Conservation (phyloP, 441 rosid species). For the Mallotus repandus region DNA sequence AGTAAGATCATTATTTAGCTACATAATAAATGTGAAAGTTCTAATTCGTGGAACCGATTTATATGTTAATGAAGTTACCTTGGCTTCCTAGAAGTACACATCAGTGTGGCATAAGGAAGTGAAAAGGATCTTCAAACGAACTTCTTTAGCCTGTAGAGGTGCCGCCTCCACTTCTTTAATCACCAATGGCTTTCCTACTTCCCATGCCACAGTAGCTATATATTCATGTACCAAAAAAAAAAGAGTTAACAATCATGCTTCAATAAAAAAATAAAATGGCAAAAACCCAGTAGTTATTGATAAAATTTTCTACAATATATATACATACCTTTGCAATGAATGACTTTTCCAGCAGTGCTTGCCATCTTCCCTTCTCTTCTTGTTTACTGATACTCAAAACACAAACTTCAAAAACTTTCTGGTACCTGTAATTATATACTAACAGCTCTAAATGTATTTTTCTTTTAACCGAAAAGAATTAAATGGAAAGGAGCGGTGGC, state of each 20-base stretch:
- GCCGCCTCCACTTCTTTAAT: conserved; percentile 58
- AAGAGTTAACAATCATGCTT: too few species aligned
- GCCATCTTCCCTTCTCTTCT: background rate
- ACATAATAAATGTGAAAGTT: too few species aligned
- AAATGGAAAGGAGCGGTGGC: too few species aligned
- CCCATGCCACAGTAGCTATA: conserved; percentile 77
- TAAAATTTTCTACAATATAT: too few species aligned
- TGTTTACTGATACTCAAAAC: background rate
- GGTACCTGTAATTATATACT: background rate
- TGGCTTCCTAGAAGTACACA: conserved; percentile 61
- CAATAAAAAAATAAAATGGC: too few species aligned
- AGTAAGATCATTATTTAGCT: background rate
- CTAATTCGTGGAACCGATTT: too few species aligned
- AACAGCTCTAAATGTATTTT: too few species aligned
- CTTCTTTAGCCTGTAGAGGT: conserved; percentile 46
- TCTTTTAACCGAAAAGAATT: too few species aligned
- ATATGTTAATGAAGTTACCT: conserved; percentile 1
- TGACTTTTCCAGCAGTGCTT: conserved; percentile 9
- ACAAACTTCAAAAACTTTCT: background rate
- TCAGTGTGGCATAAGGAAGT: conserved; percentile 47
- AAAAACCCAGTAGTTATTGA: too few species aligned
- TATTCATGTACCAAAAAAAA: background rate
- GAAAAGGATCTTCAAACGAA: conserved; percentile 45
- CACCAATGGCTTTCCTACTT: conserved; percentile 72
- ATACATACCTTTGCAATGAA: conserved; percentile 16